Conservation (phyloP, 2,329 filamentous ascomycete genomes). For the Xylaria sp. region DNA sequence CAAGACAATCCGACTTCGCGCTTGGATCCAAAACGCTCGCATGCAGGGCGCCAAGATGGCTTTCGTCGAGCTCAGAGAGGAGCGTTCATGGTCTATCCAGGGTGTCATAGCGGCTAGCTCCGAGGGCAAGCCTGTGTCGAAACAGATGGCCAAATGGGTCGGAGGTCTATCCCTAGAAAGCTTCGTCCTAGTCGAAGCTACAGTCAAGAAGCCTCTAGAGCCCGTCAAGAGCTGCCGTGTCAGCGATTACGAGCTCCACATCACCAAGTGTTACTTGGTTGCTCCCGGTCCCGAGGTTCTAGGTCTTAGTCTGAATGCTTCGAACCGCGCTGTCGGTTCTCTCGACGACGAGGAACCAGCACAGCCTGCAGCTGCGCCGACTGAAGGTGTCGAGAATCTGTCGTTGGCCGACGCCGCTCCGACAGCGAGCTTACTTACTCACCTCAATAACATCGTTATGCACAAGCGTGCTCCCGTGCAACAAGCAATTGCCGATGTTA, state of each 20-base stretch:
- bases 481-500: constrained; percentile 75
- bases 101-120: constrained; percentile 76
- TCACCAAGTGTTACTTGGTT: constrained; percentile 85
- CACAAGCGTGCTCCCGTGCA: constrained; percentile 92
- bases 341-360: constrained; percentile 67
- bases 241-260: constrained; percentile 84
- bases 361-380: constrained; percentile 44
- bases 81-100: constrained; percentile 81
- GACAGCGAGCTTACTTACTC: constrained; percentile 82
- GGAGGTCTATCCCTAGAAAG: constrained; percentile 80
- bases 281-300: constrained; percentile 69
- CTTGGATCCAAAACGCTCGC: constrained; percentile 86
- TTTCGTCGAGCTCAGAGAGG: constrained; percentile 86
- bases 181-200: constrained; percentile 82
- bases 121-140: constrained; percentile 72
- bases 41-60: constrained; percentile 91
- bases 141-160: constrained; percentile 96
- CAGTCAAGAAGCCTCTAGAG: constrained; percentile 83
- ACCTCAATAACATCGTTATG: constrained; percentile 91
- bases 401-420: constrained; percentile 61
- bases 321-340: constrained; percentile 66
- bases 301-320: constrained; percentile 66
- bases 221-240: constrained; percentile 90
- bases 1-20: constrained; percentile 79
- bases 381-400: constrained; percentile 56